A percentile compares a stretch with the other conserved stretches of the same genome.
phyloP scores from a whole-genome alignment of 257 asterid species.

The Cinchona pubescens region DNA sequence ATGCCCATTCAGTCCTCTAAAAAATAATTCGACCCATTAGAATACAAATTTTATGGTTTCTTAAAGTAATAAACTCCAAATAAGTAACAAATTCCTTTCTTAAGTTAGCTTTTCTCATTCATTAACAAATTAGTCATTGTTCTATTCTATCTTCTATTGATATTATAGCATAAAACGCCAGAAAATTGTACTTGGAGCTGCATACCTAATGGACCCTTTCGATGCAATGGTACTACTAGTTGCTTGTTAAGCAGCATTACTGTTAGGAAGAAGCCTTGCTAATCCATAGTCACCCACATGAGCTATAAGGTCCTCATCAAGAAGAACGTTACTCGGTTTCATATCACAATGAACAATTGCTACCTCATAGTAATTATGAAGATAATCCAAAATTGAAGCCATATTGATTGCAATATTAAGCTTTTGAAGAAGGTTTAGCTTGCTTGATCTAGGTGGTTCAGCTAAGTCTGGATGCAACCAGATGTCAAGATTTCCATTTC shows the following conservation, averaged over 20 bases:
- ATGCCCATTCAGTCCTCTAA: conserved; percentile 9
- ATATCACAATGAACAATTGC: conserved; percentile 24
- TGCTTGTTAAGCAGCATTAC: not conserved
- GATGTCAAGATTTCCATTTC: conserved; percentile 13
- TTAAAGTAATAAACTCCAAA: too few relatives aligned
- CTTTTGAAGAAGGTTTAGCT: conserved; percentile 10
- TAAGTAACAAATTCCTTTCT: too few relatives aligned
- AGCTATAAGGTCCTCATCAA: not conserved
- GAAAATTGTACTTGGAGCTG: conserved; percentile 10
- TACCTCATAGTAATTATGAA: conserved; percentile 17
- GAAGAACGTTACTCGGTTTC: conserved; percentile 31
- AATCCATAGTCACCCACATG: not conserved
- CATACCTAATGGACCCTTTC: conserved; percentile 17
- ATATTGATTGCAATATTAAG: conserved; percentile 18
- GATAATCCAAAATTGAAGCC: conserved; percentile 16
- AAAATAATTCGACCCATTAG: too few relatives aligned
- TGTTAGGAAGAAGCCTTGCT: not conserved
- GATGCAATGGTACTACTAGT: conserved; percentile 3
- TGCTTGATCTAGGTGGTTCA: not conserved
- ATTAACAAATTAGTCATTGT: too few relatives aligned
- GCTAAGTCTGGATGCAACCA: conserved; percentile 16
- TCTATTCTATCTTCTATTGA: too few relatives aligned
- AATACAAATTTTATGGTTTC: too few relatives aligned
- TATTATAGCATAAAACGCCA: too few relatives aligned
- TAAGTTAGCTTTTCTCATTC: too few relatives aligned